phyloP scores from a whole-genome alignment of 306 rosid genomes.

The Fragaria ananassa region DNA sequence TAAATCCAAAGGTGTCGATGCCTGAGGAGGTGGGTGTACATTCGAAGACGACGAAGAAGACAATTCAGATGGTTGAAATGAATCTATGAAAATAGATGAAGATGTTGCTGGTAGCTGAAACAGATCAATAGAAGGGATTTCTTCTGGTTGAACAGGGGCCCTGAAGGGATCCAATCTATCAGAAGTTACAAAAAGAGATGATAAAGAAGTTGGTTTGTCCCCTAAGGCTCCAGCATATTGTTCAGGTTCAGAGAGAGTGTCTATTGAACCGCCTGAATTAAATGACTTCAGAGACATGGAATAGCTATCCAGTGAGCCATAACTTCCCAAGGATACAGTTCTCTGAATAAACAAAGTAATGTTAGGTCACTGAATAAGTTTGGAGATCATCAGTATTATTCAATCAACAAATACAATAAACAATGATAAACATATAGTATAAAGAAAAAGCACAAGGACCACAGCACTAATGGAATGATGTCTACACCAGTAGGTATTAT shows the following conservation, averaged over 20 bases:
- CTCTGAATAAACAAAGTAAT: conserved; percentile 40
- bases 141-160: conserved; percentile 24
- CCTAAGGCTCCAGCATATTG: conserved; percentile 38
- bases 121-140: conserved; percentile 44
- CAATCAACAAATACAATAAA: conserved; percentile 17
- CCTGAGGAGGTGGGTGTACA: conserved; percentile 34
- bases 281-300: conserved; percentile 44
- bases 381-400: conserved; percentile 2
- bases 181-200: conserved; percentile 47
- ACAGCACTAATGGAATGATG: conserved; percentile 1
- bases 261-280: conserved; percentile 46
- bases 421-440: not conserved
- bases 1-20: conserved; percentile 35
- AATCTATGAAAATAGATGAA: conserved; percentile 34
- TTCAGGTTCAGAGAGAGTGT: conserved; percentile 42
- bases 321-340: conserved; percentile 49
- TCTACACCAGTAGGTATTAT: not conserved
- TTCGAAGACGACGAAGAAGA: conserved; percentile 30
- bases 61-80: conserved; percentile 36
- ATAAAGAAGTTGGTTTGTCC: conserved; percentile 30
- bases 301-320: conserved; percentile 51
- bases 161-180: conserved; percentile 41
- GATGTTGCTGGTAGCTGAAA: conserved; percentile 49
- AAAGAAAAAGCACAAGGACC: not conserved
- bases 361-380: conserved; percentile 18